Evolutionary conservation across 306 rosid species (phyloP), one percentile per base, ranked within the genome.

Genomic region (Luffa acutangula): DNA sequence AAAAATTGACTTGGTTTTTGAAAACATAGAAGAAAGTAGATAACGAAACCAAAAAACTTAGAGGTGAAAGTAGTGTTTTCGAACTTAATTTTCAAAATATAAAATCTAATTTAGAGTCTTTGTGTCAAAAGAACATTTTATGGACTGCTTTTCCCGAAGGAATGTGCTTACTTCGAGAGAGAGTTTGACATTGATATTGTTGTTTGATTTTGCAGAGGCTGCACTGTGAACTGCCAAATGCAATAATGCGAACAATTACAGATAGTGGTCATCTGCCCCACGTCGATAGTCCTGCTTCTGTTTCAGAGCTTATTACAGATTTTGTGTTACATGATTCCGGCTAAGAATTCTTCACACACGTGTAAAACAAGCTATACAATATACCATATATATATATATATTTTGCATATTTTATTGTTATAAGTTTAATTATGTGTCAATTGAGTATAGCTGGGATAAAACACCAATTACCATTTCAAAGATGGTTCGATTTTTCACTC

Each of bases 181-280:
- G 18, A 17, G 33, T 11, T 45, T 71, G 14, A 14, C 12, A 33
- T 4, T 46, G 51, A 56, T 76, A 25, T 58, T 18, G 20, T 14
- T 54, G 25, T 15, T 41, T 57, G 39, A 15, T 82, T 4, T 33
- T 82, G 85, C 89, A 89, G 92, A 89, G 87, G 76, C 58, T 89
- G 45, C 76, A 80, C 42, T 87, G 86, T 71, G 92, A 89, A 56
- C 84, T 89, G 42, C 83, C 80, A 8, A 78, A 59, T 64, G 86
- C 92, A 46, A 71, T 43, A 45, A 45, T 87, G 81, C 78, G 85
- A 71, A 33, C 64, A 7, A 43, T 89, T 41, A 76, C 86, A 0
- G 87, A 83, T 9, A 62, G 81, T 36, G 90, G 90, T n/a, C 92
- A 89, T 82, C 87, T 89, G 31, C 87, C 89, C 67, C 92, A 89